These are phyloP conservation scores for Mucor racemosus DNA, from an alignment of 371 early-diverging fungal genomes.

Conservation along the genomic window DNA sequence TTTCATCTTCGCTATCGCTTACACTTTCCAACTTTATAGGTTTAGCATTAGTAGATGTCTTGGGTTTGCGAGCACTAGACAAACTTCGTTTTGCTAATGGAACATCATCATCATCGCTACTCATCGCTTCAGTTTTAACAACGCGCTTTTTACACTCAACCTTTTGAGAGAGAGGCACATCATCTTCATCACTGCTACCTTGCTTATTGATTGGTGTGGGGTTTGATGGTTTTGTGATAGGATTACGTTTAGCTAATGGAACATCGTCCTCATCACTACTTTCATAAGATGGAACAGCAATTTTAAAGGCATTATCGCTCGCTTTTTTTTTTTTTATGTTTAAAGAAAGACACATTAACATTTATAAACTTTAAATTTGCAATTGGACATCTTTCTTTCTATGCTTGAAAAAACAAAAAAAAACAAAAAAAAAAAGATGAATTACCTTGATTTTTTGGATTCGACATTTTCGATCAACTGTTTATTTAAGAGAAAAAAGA, in stretches of 20 bases:
- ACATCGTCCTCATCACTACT: slow-evolving; percentile 24
- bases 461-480: not conserved
- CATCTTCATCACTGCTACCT: slow-evolving; percentile 34
- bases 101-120: slow-evolving; percentile 40
- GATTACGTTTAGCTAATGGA: slow-evolving; percentile 17
- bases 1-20: slow-evolving; percentile 27
- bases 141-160: slow-evolving; percentile 22
- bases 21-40: slow-evolving; percentile 5
- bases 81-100: slow-evolving; percentile 38
- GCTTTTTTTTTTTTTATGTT: not conserved
- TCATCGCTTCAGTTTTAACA: slow-evolving; percentile 11
- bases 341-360: not conserved
- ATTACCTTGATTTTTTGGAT: not conserved
- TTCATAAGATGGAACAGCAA: not conserved
- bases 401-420: too few relatives aligned
- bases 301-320: not conserved
- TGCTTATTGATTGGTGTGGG: not conserved
- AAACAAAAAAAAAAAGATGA: not conserved
- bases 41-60: not conserved
- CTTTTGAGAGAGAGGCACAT: slow-evolving; percentile 41
- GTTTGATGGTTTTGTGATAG: not conserved
- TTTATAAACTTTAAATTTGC: not conserved
- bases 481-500: slow-evolving; percentile 1
- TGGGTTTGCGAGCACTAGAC: not conserved
- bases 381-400: not conserved